Evolutionary conservation across 2,329 filamentous ascomycete genomes (phyloP), one percentile per base, ranked within the genome.

Genomic region (Xylaria sp.): DNA sequence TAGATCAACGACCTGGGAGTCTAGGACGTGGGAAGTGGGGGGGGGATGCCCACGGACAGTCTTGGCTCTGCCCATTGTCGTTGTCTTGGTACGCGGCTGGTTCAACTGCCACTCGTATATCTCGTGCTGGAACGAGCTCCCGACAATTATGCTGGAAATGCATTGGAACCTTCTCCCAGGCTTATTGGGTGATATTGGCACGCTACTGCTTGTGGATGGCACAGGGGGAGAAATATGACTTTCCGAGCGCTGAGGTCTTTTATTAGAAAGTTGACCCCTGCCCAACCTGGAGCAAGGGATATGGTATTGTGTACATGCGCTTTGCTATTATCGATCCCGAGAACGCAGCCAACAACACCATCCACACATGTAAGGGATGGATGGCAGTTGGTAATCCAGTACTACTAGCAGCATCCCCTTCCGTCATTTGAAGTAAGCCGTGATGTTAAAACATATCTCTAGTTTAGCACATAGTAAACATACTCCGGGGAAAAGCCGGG

Each of bases 51-150:
- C 44, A 53, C 38, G 38, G 59, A 38, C 25, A 17, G 36, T 63
- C 51, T 62, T 62, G 58, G 58, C 58, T 59, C 15, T 66, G 27
- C 58, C 45, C 36, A 53, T 66, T 15, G 11, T 45, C 49, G 29
- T 51, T 36, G 27, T 44, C 25, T 36, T 42, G 39, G 39, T 51
- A 20, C 39, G 33, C 54, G 38, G 47, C 31, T 56, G 39, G 36
- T 45, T 58, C 38, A 53, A 27, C 10, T 5, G n/a, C 6, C 17
- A 38, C 45, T 31, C 13, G 42, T 25, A 29, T 45, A 39, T 49
- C 27, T 44, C 47, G 45, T 22, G 13, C 13, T 36, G 36, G 47
- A 61, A 27, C 47, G 47, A 45, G 47, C 17, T 7, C 42, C 42
- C 45, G 22, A 49, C 11, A 7, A 20, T 25, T 25, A 39, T 31